Evolutionary conservation across 805 yeast genomes (phyloP), one percentile per base, ranked within the genome.

Genomic region (Starmerella khaoyaiensis): DNA sequence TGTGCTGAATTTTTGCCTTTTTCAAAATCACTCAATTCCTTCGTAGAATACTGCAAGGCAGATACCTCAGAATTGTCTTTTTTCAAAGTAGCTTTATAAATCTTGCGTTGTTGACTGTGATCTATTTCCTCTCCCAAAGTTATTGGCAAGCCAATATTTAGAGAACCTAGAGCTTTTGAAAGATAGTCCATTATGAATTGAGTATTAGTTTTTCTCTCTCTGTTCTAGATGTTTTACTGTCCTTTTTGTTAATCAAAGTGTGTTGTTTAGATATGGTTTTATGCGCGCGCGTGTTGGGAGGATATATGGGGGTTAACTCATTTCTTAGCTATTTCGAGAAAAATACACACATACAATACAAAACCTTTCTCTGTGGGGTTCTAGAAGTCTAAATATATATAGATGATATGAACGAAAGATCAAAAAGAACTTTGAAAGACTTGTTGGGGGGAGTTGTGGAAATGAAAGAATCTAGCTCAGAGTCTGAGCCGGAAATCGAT

Each of bases 171-270:
- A 1, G 84, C 71, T 42, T 69, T 74, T 1, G 80, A 58, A n/a
- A 78, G 60, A 49, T 78, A 79, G 58, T 78, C 76, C 86, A 78
- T 78, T 14, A n/a, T 8, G n/a, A n/a, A n/a, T 52, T 4, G 56
- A 47, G 25, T 42, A 17, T 36, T n/a, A n/a, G n/a, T n/a, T n/a
- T n/a, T n/a, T n/a, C n/a, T n/a, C n/a, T n/a, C n/a, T n/a, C n/a
- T n/a, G n/a, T n/a, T n/a, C n/a, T n/a, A n/a, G n/a, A n/a, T n/a
- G n/a, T n/a, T n/a, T n/a, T n/a, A n/a, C n/a, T n/a, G n/a, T n/a
- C n/a, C n/a, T n/a, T n/a, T n/a, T n/a, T n/a, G n/a, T n/a, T n/a
- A n/a, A n/a, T n/a, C n/a, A n/a, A n/a, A n/a, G n/a, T n/a, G n/a
- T n/a, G n/a, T n/a, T n/a, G n/a, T n/a, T n/a, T n/a, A n/a, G n/a